Percentiles rank a stretch among this genome's conserved stretches.
Evolutionary conservation across 441 rosid genomes (phyloP).

Genomic region (Iberis amara): DNA sequence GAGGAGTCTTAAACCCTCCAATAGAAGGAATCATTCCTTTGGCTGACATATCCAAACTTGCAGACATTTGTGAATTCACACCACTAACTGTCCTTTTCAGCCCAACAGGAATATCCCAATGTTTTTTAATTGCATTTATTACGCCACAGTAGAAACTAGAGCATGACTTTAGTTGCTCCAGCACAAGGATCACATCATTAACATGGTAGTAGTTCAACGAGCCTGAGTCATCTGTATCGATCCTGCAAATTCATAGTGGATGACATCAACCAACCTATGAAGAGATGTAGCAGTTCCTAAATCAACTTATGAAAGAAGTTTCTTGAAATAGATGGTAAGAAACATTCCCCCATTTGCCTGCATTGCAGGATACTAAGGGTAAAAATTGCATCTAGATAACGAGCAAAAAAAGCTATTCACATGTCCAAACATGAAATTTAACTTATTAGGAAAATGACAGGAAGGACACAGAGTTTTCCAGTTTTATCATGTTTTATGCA

Average conservation of each 20-base stretch:
- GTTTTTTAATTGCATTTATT: conserved; percentile 53
- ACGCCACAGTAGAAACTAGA: conserved; percentile 43
- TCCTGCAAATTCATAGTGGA: conserved; percentile 49
- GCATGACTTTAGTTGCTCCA: conserved; percentile 62
- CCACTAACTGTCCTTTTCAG: conserved; percentile 34
- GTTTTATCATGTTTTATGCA: conserved; percentile 11
- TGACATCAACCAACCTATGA: conserved; percentile 27
- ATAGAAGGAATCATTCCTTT: conserved; percentile 33
- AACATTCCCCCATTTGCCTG: conserved; percentile 14
- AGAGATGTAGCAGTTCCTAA: conserved; percentile 20
- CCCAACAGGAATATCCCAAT: conserved; percentile 49
- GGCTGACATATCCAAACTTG: conserved; percentile 26
- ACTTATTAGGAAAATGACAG: conserved; percentile 12
- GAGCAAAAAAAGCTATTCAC: conserved; percentile 15
- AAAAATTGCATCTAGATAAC: conserved; percentile 6
- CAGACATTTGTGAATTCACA: conserved; percentile 36
- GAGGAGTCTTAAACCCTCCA: conserved; percentile 27
- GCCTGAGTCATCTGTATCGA: conserved; percentile 53
- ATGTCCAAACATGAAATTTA: conserved; percentile 18
- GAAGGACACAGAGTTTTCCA: conserved; percentile 10
- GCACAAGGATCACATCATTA: conserved; percentile 50
- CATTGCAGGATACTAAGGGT: conserved; percentile 13
- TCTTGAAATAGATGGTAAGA: conserved; percentile 2
- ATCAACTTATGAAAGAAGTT: conserved; percentile 18
- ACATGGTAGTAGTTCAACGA: conserved; percentile 53